A percentile compares a stretch with the other conserved stretches of the same genome.
phyloP scores from a whole-genome alignment of 768 basidiomycete genomes.

The Lactarius quietus region DNA sequence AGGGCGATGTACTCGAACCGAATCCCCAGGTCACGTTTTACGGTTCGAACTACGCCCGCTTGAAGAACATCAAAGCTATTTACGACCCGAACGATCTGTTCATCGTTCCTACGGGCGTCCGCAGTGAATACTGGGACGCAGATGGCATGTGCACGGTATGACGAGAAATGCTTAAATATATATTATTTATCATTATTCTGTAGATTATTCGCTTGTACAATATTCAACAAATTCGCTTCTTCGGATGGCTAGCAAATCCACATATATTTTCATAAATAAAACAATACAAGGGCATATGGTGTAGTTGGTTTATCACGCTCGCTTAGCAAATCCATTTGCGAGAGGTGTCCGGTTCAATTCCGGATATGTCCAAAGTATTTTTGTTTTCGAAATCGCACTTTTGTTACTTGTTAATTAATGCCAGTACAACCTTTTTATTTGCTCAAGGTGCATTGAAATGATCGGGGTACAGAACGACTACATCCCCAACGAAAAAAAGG shows the following conservation, averaged over 20 bases:
- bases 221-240: neutral
- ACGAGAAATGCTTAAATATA: neutral
- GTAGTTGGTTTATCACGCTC: conserved; percentile 23
- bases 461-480: neutral
- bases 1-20: conserved; percentile 34
- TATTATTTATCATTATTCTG: neutral
- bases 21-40: conserved; percentile 36
- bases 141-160: conserved; percentile 30
- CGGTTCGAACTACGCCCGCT: conserved; percentile 35
- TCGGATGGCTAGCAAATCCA: no score
- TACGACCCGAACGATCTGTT: conserved; percentile 38
- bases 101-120: conserved; percentile 34
- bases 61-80: conserved; percentile 32
- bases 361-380: conserved; percentile 15
- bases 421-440: no score
- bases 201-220: neutral
- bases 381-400: neutral
- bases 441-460: neutral
- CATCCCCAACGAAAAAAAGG: neutral
- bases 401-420: neutral
- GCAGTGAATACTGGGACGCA: conserved; percentile 35
- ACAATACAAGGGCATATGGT: conserved; percentile 24
- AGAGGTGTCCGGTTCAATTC: conserved; percentile 24
- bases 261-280: conserved; percentile 31
- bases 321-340: conserved; percentile 14